Conservation (phyloP, 352 stramenopile genomes). For the Phytopythium kandeliae region DNA sequence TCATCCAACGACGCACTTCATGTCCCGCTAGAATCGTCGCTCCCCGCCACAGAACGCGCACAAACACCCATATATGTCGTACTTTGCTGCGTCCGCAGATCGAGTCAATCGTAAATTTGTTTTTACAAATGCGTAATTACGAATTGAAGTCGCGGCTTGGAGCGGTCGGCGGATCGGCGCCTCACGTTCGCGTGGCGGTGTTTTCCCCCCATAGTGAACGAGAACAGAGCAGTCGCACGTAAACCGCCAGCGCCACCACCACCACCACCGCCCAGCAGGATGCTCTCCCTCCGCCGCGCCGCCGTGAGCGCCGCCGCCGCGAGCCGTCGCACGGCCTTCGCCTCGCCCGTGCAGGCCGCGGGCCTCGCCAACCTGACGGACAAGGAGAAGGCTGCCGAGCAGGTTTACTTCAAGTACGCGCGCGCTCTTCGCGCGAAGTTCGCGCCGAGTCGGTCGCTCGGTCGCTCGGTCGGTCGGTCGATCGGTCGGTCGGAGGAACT, state of each 20-base stretch:
- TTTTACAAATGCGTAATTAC: constrained; percentile 22
- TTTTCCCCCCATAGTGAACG: not conserved
- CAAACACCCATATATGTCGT: too few relatives aligned
- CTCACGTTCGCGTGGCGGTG: not conserved
- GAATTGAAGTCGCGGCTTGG: constrained; percentile 8
- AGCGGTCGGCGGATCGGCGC: not conserved
- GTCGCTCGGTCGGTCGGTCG: too few relatives aligned
- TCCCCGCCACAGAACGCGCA: too few relatives aligned
- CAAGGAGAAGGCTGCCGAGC: constrained; percentile 76
- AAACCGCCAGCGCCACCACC: not conserved
- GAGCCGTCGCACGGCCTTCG: constrained; percentile 31
- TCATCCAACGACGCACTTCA: too few relatives aligned
- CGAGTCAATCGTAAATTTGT: not conserved
- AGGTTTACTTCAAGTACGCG: constrained; percentile 83
- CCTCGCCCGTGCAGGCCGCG: constrained; percentile 38
- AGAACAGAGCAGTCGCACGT: not conserved
- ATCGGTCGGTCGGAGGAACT: too few relatives aligned
- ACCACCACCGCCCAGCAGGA: constrained; percentile 7
- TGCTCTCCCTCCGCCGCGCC: constrained; percentile 67
- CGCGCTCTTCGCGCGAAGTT: too few relatives aligned
- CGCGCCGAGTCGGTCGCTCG: too few relatives aligned
- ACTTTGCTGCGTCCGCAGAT: not conserved
- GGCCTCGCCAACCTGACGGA: constrained; percentile 44
- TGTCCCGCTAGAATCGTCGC: not conserved
- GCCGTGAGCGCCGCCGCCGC: constrained; percentile 28